These are phyloP conservation scores for Neocucurbitaria cava DNA, from an alignment of 2,329 filamentous ascomycete species.

Conservation along the genomic window DNA sequence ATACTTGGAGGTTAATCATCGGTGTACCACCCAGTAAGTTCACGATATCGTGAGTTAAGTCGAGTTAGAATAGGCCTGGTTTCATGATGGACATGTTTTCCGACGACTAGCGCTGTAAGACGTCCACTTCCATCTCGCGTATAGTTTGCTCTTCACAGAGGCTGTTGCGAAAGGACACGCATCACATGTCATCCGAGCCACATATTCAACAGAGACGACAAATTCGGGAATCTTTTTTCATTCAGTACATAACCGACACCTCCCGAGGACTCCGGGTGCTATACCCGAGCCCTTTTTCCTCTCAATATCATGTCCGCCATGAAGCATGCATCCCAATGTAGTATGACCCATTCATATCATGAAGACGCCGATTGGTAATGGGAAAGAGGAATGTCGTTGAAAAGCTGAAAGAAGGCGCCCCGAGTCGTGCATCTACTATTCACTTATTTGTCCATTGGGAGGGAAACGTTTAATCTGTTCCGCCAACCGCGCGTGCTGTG, in stretches of 20 bases:
- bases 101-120: no score
- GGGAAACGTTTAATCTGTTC: conserved; percentile 41
- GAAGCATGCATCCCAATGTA: conserved; percentile 38
- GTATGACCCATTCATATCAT: conserved; percentile 40
- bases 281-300: conserved; percentile 33
- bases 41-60: no score
- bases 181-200: not conserved
- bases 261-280: conserved; percentile 29
- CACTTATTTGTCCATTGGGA: conserved; percentile 25
- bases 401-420: conserved; percentile 38
- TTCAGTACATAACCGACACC: conserved; percentile 46
- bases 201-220: not conserved
- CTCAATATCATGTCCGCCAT: conserved; percentile 42
- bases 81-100: no score
- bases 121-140: not conserved
- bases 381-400: conserved; percentile 45
- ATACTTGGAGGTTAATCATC: not conserved
- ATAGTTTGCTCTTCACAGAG: no score
- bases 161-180: no score
- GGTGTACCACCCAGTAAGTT: not conserved
- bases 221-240: conserved; percentile 43
- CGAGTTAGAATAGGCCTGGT: no score
- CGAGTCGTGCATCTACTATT: conserved; percentile 33
- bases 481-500: conserved; percentile 48
- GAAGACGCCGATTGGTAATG: conserved; percentile 45